Base-by-base conservation (phyloP, 73 alveolate species). In the Blepharisma stoltei region DNA sequence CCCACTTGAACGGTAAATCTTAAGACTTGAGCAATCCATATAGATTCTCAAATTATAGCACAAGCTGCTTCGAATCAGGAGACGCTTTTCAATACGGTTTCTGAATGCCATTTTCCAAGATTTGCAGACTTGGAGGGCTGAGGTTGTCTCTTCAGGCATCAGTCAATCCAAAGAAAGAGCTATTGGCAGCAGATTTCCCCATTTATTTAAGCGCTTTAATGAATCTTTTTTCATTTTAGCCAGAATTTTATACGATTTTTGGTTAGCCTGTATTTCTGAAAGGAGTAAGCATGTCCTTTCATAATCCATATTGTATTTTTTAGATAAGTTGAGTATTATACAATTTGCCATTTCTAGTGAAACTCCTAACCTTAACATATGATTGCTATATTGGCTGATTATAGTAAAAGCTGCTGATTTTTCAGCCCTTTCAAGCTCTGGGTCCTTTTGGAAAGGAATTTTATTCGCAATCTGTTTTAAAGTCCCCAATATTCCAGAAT, bases 181-280 rank as follows among this genome's bases (percentile, higher is more conserved):
- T 60, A 60, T 60, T 25, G 73, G 73, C 49, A 60, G 73, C 38
- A 60, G 73, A 8, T 60, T 60, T 8, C 23, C 88, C 82, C 73
- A 81, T n/a, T 71, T 68, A 50, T n/a, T 71, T 14, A 20, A 37
- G 37, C 80, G 46, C 21, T 67, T 77, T 3, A 54, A 70, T 73
- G 83, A 5, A 25, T 47, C 47, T 49, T 70, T 7, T 54, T 71
- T 81, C 41, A 44, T 6, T 44, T 70, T 76, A 20, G 50, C 69
- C 6, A 55, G 41, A 32, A 43, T 27, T 6, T 44, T 77, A 25
- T 6, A 67, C 52, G 68, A 20, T 52, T 77, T 48, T n/a, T 20
- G 55, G 60, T 65, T 71, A 11, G 80, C 71, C 52, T 81, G 83
- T 48, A 71, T 43, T 47, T 81, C 88, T 18, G 88, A 49, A 6